These are phyloP conservation scores for Fusarium robinianum DNA, from an alignment of 2,329 filamentous ascomycete species.

Conservation along the genomic window DNA sequence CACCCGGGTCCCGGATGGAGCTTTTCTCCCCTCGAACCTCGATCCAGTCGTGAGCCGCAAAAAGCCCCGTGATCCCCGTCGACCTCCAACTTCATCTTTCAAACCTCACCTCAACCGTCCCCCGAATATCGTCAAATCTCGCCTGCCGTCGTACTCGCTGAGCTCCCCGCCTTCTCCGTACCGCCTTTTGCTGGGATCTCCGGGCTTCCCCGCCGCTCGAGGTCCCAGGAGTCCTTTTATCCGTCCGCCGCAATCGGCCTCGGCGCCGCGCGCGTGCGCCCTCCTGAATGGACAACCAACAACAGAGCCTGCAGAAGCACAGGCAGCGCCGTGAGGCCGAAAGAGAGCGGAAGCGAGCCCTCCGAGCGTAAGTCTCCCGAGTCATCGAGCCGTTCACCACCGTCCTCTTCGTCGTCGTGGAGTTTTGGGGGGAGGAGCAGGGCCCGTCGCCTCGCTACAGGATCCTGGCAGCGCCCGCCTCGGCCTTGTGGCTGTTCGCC, in stretches of 20 bases:
- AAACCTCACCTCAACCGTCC: conserved; percentile 10
- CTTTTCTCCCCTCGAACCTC: conserved; percentile 34
- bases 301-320: conserved; percentile 37
- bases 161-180: conserved; percentile 7
- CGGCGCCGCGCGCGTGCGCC: conserved; percentile 33
- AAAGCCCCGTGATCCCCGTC: conserved; percentile 34
- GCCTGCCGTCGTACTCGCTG: conserved; percentile 6
- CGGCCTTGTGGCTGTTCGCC: conserved; percentile 4
- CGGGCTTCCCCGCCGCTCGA: conserved; percentile 35
- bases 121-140: conserved; percentile 5
- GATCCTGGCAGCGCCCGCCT: conserved; percentile 5
- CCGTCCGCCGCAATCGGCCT: conserved; percentile 36
- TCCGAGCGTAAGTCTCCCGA: conserved; percentile 33
- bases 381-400: neutral
- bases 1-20: conserved; percentile 36
- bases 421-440: too few species aligned
- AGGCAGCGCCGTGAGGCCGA: conserved; percentile 38
- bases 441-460: conserved; percentile 1
- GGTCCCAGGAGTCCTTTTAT: conserved; percentile 30
- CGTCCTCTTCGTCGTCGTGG: too few species aligned
- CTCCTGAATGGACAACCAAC: conserved; percentile 37
- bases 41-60: conserved; percentile 35
- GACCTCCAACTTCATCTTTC: conserved; percentile 21
- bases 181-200: conserved; percentile 35
- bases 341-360: conserved; percentile 38